Base-by-base conservation (phyloP, 805 yeast species). In the Schwanniomyces pseudopolymorphus region DNA sequence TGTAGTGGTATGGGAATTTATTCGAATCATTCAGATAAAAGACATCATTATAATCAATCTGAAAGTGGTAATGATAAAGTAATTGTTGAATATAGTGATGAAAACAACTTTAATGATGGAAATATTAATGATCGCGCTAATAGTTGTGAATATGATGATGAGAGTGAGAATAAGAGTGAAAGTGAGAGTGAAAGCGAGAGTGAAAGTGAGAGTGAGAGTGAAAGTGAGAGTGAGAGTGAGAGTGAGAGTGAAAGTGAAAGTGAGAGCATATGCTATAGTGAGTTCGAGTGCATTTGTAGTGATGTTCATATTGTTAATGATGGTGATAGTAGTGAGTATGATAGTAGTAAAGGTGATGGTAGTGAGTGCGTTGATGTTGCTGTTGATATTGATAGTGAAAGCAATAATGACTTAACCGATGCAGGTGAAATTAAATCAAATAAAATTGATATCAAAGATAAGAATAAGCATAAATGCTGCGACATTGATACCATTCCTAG, bases 271-370 rank as follows among this genome's bases (percentile, higher is more conserved):
- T 16, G 13, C 14, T 5, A 5, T 14, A 14, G 5, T 6, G 33
- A 28, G 5, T 14, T 28, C 4, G 16, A 14, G 10, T 28, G 16
- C 10, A 14, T 13, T 13, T 28, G 16, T 10, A 11, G 16, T 13
- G 33, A 28, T 28, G 5, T 13, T 11, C 16, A 5, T 28, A 4
- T 11, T n/a, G 21, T 4, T n/a, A 48, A 44, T 28, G 55, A 51
- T 6, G 28, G 28, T 25, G 37, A 37, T 14, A 25, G 35, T 27
- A 44, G 35, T 41, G 43, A 10, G 16, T 40, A 40, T 3, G 44
- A 44, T 27, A 31, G 33, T 27, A 44, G 42, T 20, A 25, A 33
- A 4, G 43, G 22, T 17, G 47, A 39, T 9, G 35, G 22, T 24
- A 22, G 27, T 44, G 39, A 22, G 7, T 42, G 43, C 11, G 40